Evolutionary conservation across 805 yeast species (phyloP).

Genomic region (Candida succiphila): DNA sequence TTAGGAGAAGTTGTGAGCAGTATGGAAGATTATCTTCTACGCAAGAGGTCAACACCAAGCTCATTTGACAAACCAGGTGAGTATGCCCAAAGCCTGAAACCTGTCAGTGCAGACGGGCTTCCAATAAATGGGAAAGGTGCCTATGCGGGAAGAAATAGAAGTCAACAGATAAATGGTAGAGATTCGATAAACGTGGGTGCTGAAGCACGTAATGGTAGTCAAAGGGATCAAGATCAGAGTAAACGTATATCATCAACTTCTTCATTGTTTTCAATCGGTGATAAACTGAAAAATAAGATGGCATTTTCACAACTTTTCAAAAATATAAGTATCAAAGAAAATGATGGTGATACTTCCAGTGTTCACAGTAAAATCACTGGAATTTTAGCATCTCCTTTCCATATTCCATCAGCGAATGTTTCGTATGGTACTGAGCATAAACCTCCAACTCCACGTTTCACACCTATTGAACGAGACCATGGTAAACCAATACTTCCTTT

Average conservation of each 20-base stretch:
- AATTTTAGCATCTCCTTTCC: constrained; percentile 6
- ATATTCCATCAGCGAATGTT: not conserved
- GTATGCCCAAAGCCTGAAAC: constrained; percentile 3
- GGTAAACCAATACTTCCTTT: constrained; percentile 41
- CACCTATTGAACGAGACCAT: constrained; percentile 16
- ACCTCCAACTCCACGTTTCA: constrained; percentile 52
- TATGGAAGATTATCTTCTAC: constrained; percentile 54
- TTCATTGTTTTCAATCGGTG: constrained; percentile 8
- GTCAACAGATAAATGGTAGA: constrained; percentile 12
- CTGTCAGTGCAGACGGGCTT: constrained; percentile 5
- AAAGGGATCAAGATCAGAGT: constrained; percentile 1
- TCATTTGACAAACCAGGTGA: not conserved
- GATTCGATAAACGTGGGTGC: constrained; percentile 1
- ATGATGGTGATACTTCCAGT: constrained; percentile 11
- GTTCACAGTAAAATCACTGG: constrained; percentile 11
- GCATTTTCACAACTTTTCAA: constrained; percentile 12
- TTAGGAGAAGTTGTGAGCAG: constrained; percentile 54
- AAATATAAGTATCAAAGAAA: constrained; percentile 12
- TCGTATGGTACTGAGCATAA: constrained; percentile 32
- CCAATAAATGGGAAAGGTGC: constrained; percentile 1
- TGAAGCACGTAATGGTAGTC: not conserved
- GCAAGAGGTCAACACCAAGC: constrained; percentile 25
- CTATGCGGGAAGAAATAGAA: constrained; percentile 8
- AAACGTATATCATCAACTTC: constrained; percentile 13
- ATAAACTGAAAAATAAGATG: constrained; percentile 11